phyloP scores from a whole-genome alignment of 2,329 filamentous ascomycete genomes.

The Paracamarosporium sp. region DNA sequence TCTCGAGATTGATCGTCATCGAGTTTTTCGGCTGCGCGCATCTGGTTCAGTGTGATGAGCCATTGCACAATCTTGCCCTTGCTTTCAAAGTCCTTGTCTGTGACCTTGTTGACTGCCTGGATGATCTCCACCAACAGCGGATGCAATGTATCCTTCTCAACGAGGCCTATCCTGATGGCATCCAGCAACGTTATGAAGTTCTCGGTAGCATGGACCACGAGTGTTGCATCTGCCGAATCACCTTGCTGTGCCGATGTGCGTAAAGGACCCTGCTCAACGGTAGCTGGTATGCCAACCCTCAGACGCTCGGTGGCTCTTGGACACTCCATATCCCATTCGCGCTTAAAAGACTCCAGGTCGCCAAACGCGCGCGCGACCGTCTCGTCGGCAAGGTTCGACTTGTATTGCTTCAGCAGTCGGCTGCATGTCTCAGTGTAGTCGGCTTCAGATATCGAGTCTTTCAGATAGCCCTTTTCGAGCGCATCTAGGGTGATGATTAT shows the following conservation, averaged over 20 bases:
- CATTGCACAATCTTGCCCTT: constrained; percentile 98
- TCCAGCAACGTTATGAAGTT: constrained; percentile 99
- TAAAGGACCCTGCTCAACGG: constrained; percentile 66
- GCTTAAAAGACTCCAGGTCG: constrained; percentile 89
- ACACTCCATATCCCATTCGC: constrained; percentile 91
- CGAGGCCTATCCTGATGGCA: constrained; percentile 86
- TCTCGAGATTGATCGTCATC: constrained; percentile 87
- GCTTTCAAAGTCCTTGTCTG: constrained; percentile 91
- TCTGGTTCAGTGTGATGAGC: constrained; percentile 96
- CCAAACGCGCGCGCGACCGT: constrained; percentile 87
- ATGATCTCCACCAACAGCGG: constrained; percentile 94
- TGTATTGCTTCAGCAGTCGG: constrained; percentile 93
- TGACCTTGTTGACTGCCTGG: constrained; percentile 96
- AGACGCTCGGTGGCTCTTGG: constrained; percentile 92
- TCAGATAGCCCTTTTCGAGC: constrained; percentile 94
- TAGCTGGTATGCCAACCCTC: constrained; percentile 90
- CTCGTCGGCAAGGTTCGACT: constrained; percentile 89
- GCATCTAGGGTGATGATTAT: constrained; percentile 96
- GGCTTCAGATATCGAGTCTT: constrained; percentile 87
- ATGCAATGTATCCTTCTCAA: constrained; percentile 96
- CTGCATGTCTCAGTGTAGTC: constrained; percentile 98
- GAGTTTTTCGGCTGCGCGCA: constrained; percentile 93
- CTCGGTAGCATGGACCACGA: constrained; percentile 91
- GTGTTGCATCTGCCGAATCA: constrained; percentile 59
- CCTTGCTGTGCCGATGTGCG: constrained; percentile 49